Conservation (phyloP, 306 rosid genomes). For the Rubus idaeus region DNA sequence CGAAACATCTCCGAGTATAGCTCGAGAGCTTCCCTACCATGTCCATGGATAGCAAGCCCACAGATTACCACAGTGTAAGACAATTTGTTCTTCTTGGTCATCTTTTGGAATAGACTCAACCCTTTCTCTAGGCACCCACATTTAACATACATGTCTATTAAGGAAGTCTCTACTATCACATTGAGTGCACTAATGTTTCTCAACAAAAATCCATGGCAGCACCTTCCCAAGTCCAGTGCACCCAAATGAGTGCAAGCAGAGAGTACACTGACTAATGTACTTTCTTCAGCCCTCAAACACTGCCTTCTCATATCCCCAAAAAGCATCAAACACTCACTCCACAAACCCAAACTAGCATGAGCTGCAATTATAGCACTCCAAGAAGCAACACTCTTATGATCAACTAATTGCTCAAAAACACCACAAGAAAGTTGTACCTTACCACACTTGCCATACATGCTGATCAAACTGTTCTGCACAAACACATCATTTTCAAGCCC, state of each 20-base stretch:
- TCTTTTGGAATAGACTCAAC: constrained; percentile 42
- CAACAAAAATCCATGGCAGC: constrained; percentile 64
- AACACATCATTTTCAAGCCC: constrained; percentile 60
- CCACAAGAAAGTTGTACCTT: constrained; percentile 36
- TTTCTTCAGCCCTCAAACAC: constrained; percentile 79
- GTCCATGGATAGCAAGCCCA: constrained; percentile 81
- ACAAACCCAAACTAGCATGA: constrained; percentile 59
- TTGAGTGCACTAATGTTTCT: constrained; percentile 70
- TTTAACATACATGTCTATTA: constrained; percentile 81
- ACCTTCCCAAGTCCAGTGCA: constrained; percentile 63
- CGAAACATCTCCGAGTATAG: constrained; percentile 61
- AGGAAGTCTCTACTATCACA: constrained; percentile 69
- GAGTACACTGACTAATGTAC: constrained; percentile 62
- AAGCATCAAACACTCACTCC: constrained; percentile 67
- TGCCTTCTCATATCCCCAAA: constrained; percentile 63
- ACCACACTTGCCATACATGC: constrained; percentile 70
- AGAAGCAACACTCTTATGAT: constrained; percentile 65
- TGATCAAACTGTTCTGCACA: constrained; percentile 81
- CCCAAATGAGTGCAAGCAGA: constrained; percentile 88
- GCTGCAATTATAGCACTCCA: constrained; percentile 88
- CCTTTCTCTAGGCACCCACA: constrained; percentile 75
- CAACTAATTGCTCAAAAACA: constrained; percentile 50
- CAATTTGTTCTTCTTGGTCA: constrained; percentile 59
- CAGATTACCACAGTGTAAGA: constrained; percentile 76
- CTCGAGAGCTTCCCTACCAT: constrained; percentile 65